Base-by-base conservation (phyloP, 371 early-diverging fungal species). In the Mucor plumbeus region DNA sequence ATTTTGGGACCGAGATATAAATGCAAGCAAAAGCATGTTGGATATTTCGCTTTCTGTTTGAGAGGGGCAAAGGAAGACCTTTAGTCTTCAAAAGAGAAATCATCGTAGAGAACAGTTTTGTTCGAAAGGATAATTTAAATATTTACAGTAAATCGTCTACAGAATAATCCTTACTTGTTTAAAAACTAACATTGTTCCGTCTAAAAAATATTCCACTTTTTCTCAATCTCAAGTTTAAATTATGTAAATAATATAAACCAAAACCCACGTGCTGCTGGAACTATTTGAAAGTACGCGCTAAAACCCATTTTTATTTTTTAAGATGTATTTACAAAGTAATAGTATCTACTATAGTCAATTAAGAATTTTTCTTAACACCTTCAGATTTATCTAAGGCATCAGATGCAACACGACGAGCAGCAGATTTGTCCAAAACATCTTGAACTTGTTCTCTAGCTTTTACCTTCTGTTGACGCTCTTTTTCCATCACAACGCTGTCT, bases 401-500 rank as follows among this genome's bases (percentile, higher is more conserved):
- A 53, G 71, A 53, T 39, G 67, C 60, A 47, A 59, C 67, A 35
- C 61, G 67, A 44, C 71, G 67, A 35, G 71, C 71, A 39, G 71
- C 71, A 1, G 67, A 59, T 47, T 35, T 38, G 33, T 67, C 19
- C 53, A 77, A 56, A 0, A 70, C 78, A 26, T 70, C 70, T 41
- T 77, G 60, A 15, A 80, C 70, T n/a, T 75, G 63, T 1, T 72
- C 68, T 44, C 72, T 67, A 5, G 76, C 76, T 9, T 40, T 59
- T n/a, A 55, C 13, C 31, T 64, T 67, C 19, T 77, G 61, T 55
- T 69, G 59, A 21, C 72, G 66, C 59, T 80, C 83, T 17, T 75
- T 78, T 35, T 78, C 74, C 69, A 83, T 54, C 65, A 80, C 50
- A 0, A 83, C 80, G 61, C 80, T 80, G 33, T 80, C 77, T 1